Evolutionary conservation across 306 rosid species (phyloP), one percentile per base, ranked within the genome.

Genomic region (Malus sylvestris): DNA sequence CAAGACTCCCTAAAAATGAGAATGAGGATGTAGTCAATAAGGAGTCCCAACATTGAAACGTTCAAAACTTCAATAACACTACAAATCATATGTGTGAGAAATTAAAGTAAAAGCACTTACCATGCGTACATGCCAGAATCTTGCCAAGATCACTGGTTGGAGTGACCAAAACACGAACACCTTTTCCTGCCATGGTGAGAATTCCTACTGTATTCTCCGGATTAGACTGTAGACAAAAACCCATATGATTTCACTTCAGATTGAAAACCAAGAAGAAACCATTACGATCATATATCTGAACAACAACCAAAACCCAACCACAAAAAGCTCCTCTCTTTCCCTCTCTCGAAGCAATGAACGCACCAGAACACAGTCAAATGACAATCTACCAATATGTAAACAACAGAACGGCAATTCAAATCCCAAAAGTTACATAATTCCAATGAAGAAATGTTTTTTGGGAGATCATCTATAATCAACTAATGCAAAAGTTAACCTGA

Each of bases 121-220:
- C 98, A 61, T 93, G 98, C 97, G 85, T 93, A 83, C 98, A 93
- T 8, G 95, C 97, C 35, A 93, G 80, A 63, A 93, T 93, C 87
- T 93, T 93, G 79, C 97, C 96, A 81, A 93, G 92, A 85, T 93
- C 98, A 83, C 88, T 89, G 8, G 98, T 93, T 51, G 98, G 98
- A 63, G 96, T 93, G 29, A 89, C 97, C 86, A 93, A 88, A 74
- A 93, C 98, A 2, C 96, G 93, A 78, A 93, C 90, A 15, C 98
- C 95, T 82, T 93, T 93, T 40, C 95, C 98, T 1, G 97, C 98
- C 98, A 93, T 93, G 13, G 97, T 93, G 74, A 93, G 89, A 83
- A 93, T 89, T 82, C 98, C 98, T 35, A 91, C 98, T 6, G 98
- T 93, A 61, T 91, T 93, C 85, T 93, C 95, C 18, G 98, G 98